Conservation (phyloP, 2,329 filamentous ascomycete genomes). For the Drechmeria coniospora region DNA sequence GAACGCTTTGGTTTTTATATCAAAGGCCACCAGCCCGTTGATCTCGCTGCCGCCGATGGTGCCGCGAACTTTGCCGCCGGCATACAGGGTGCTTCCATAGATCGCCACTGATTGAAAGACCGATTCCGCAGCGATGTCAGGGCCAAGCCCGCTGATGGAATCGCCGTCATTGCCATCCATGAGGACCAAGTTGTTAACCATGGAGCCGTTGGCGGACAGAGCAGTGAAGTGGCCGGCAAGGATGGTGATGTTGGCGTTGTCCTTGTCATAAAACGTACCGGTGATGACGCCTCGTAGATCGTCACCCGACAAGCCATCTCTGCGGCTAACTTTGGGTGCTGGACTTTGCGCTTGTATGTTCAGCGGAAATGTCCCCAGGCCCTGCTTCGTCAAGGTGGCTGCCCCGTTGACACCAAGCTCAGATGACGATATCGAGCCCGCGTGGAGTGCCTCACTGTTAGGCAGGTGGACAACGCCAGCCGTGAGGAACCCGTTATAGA, state of each 20-base stretch:
- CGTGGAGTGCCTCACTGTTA: conserved; percentile 52
- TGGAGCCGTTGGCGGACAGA: conserved; percentile 49
- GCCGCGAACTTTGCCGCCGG: conserved; percentile 68
- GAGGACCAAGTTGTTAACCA: conserved; percentile 66
- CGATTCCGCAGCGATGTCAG: conserved; percentile 53
- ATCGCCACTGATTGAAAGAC: conserved; percentile 59
- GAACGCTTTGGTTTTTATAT: conserved; percentile 51
- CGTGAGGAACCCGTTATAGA: conserved; percentile 58
- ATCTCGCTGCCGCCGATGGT: conserved; percentile 46
- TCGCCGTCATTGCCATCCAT: conserved; percentile 60
- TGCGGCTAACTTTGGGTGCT: conserved; percentile 25
- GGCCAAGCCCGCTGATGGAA: conserved; percentile 52
- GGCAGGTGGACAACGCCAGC: conserved; percentile 51
- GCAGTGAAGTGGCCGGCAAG: conserved; percentile 77
- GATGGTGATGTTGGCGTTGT: conserved; percentile 65
- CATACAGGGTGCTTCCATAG: conserved; percentile 55
- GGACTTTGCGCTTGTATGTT: conserved; percentile 27
- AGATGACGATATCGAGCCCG: conserved; percentile 68
- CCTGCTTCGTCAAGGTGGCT: conserved; percentile 43
- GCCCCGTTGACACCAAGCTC: conserved; percentile 59
- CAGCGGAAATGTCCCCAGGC: conserved; percentile 41
- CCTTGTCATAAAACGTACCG: conserved; percentile 60
- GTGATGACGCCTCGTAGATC: conserved; percentile 55
- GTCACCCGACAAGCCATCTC: conserved; percentile 24
- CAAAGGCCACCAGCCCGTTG: conserved; percentile 65